Evolutionary conservation across 768 basidiomycete species (phyloP), one percentile per base, ranked within the genome.

Genomic region (Suillus placidus): DNA sequence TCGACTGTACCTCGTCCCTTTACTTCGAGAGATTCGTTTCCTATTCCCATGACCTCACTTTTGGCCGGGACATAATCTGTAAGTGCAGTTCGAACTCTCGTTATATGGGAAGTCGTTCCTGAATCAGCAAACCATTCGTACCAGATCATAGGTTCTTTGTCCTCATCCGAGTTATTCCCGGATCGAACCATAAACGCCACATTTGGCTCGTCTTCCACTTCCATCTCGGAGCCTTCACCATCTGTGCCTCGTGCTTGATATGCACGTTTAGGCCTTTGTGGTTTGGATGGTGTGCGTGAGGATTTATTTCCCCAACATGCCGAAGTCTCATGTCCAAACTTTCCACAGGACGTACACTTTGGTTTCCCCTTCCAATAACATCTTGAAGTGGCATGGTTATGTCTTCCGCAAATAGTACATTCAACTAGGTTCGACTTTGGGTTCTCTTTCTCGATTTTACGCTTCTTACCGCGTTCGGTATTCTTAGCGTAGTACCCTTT

Each of bases 41-140:
- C 60, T 8, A 61, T 47, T 0, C 60, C 60, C 37, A 9, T 3
- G 4, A 43, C 18, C 49, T 42, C 49, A 14, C 32, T 14, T 61
- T 14, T 42, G 37, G 12, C 12, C 4, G 18, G 60, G 23, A 43
- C 30, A 20, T 26, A 45, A 47, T 42, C 34, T 34, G 42, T 43
- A 16, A 64, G 62, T 4, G 54, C 42, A 1, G 54, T 26, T 0
- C 16, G 4, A 4, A 67, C 13, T 0, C n/a, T 42, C 2, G 60
- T 66, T 20, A 70, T 66, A 34, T 64, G 56, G 9, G 49, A 30
- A 9, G 34, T 63, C 0, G 42, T 47, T 6, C 42, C 63, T 3
- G 64, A 63, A 20, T 69, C 54, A 0, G 49, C 58, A 3, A 70
- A 49, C 69, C 68, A 70, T 2, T 18, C 54, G 3, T 67, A 64